phyloP scores from a whole-genome alignment of 805 yeast species.

The Starmera pachycereana region DNA sequence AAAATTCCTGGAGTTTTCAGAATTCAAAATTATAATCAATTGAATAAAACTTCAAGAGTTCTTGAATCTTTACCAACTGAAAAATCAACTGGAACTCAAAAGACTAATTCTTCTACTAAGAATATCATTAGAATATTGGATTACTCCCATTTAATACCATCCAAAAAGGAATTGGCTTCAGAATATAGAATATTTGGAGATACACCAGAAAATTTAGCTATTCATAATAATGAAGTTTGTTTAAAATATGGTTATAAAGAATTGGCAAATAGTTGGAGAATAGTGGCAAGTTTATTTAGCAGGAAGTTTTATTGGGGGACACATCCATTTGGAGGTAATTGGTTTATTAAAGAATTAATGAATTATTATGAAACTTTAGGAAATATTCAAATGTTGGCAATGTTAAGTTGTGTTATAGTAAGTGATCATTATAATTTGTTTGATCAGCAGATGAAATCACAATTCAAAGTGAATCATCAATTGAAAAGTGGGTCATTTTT shows the following conservation, averaged over 20 bases:
- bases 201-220: constrained; percentile 52
- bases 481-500: neutral
- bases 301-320: constrained; percentile 62
- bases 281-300: constrained; percentile 32
- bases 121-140: constrained; percentile 59
- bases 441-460: neutral
- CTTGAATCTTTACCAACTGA: constrained; percentile 9
- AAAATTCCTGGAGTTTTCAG: constrained; percentile 37
- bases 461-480: neutral
- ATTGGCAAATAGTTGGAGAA: constrained; percentile 67
- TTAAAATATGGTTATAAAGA: constrained; percentile 47
- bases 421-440: constrained; percentile 1
- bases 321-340: constrained; percentile 64
- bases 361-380: constrained; percentile 50
- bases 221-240: constrained; percentile 65
- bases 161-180: constrained; percentile 57
- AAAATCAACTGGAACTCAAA: constrained; percentile 11
- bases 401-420: constrained; percentile 62
- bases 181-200: constrained; percentile 58
- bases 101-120: constrained; percentile 15
- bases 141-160: constrained; percentile 62
- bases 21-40: constrained; percentile 11
- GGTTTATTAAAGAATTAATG: constrained; percentile 56
- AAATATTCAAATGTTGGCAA: constrained; percentile 83
- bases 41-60: neutral